These are phyloP conservation scores for Geosmithia morbida DNA, from an alignment of 2,329 filamentous ascomycete species.

Conservation along the genomic window DNA sequence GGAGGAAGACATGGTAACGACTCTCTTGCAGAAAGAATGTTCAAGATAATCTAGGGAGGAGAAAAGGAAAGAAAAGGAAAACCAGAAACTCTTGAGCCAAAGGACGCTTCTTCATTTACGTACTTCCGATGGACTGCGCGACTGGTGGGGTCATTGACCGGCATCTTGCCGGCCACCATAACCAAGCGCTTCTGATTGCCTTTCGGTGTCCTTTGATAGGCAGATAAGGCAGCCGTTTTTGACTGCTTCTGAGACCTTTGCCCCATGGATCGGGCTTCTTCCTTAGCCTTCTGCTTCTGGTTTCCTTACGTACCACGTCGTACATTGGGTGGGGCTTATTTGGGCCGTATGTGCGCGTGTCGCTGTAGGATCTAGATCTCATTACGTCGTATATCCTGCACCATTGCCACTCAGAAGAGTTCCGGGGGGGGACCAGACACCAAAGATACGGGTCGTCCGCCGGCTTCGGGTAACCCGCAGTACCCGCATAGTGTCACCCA, in stretches of 20 bases:
- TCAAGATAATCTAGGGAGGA: neutral
- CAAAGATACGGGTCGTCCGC: neutral
- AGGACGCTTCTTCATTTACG: neutral
- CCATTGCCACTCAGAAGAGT: too few relatives aligned
- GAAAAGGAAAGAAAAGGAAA: neutral
- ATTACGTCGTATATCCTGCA: neutral
- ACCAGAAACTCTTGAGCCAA: too few relatives aligned
- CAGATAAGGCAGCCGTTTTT: neutral
- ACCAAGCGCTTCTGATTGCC: neutral
- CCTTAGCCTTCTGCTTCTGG: too few relatives aligned
- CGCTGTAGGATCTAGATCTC: neutral
- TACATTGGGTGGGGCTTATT: neutral
- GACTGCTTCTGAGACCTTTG: too few relatives aligned
- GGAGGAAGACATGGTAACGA: constrained; percentile 13
- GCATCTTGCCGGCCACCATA: neutral
- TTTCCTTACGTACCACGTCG: neutral
- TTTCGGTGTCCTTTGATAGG: neutral
- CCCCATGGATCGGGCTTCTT: too few relatives aligned
- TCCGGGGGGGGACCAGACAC: neutral
- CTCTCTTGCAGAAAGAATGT: neutral
- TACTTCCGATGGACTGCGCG: neutral
- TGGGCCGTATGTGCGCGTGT: neutral
- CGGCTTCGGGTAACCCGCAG: too few relatives aligned
- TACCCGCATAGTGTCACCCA: too few relatives aligned
- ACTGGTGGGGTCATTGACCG: neutral